These are phyloP conservation scores for Plasmodium gallinaceum DNA, from an alignment of 169 alveolate genomes.

Conservation along the genomic window DNA sequence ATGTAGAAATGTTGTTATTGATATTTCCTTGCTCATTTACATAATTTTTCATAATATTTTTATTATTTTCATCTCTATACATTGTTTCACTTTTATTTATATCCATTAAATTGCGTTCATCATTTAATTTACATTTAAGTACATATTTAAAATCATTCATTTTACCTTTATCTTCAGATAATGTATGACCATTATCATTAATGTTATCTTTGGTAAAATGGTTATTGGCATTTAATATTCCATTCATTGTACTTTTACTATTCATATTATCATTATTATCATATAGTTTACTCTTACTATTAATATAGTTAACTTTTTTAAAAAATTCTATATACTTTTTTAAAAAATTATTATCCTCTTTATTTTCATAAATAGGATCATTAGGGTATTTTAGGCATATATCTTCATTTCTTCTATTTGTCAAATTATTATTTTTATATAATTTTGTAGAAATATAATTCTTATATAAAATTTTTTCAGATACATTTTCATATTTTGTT, in stretches of 20 bases:
- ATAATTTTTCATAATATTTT: neutral
- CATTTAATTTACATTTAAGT: no score
- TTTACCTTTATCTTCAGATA: neutral
- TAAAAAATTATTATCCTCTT: neutral
- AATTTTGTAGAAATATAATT: conserved; percentile 55
- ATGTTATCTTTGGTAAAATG: no score
- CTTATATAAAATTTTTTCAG: conserved; percentile 45
- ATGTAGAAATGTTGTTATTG: neutral
- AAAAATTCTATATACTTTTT: no score
- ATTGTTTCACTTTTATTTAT: no score
- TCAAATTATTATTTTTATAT: conserved; percentile 15
- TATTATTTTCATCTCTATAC: neutral
- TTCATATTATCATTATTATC: conserved; percentile 11
- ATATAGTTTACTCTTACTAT: neutral
- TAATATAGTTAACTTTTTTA: neutral
- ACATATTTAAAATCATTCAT: neutral
- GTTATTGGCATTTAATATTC: no score
- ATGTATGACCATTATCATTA: no score
- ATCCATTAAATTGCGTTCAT: no score
- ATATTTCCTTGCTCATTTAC: neutral
- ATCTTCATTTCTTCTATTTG: no score
- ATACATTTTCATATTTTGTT: conserved; percentile 32
- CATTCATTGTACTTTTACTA: neutral
- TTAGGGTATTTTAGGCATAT: no score
- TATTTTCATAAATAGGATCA: neutral